A percentile compares a stretch with the other conserved stretches of the same genome.
These are phyloP conservation scores for Posidonia oceanica DNA, from an alignment of 116 monocot species.

Conservation along the genomic window DNA sequence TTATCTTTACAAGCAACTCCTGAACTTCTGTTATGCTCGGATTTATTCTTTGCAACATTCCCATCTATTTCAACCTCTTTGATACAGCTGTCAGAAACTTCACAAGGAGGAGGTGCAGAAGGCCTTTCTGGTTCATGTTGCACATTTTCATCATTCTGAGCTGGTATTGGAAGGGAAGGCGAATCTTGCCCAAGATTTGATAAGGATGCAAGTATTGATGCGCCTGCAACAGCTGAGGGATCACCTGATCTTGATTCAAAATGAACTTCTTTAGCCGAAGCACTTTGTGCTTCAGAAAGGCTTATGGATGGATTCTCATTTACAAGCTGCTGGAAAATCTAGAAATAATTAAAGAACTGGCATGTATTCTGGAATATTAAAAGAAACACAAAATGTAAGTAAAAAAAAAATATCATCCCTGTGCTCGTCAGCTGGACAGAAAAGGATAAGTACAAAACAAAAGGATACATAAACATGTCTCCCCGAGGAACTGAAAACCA, in stretches of 20 bases:
- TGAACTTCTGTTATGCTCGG: constrained; percentile 15
- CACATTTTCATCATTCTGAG: constrained; percentile 33
- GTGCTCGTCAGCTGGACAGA: not conserved
- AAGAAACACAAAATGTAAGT: not conserved
- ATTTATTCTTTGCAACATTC: constrained; percentile 11
- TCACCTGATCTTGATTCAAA: constrained; percentile 45
- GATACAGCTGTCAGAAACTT: constrained; percentile 20
- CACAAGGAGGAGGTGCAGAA: constrained; percentile 12
- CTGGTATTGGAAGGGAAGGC: constrained; percentile 19
- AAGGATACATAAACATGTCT: constrained; percentile 97
- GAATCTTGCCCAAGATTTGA: constrained; percentile 52
- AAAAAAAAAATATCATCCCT: not conserved
- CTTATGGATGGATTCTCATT: constrained; percentile 21
- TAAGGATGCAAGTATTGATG: constrained; percentile 82
- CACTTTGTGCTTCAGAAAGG: constrained; percentile 25
- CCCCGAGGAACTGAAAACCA: constrained; percentile 70
- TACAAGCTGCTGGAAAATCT: constrained; percentile 68
- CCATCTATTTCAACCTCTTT: constrained; percentile 19
- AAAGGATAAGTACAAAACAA: not conserved
- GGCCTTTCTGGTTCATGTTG: constrained; percentile 18
- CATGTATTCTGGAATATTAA: not conserved
- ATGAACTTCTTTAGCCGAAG: constrained; percentile 26
- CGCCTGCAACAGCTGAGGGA: constrained; percentile 63
- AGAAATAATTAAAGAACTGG: constrained; percentile 26
- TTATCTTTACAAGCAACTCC: constrained; percentile 10